A percentile compares a stretch with the other conserved stretches of the same genome.
These are phyloP conservation scores for Psilocybe cubensis DNA, from an alignment of 768 basidiomycete genomes.

Conservation along the genomic window DNA sequence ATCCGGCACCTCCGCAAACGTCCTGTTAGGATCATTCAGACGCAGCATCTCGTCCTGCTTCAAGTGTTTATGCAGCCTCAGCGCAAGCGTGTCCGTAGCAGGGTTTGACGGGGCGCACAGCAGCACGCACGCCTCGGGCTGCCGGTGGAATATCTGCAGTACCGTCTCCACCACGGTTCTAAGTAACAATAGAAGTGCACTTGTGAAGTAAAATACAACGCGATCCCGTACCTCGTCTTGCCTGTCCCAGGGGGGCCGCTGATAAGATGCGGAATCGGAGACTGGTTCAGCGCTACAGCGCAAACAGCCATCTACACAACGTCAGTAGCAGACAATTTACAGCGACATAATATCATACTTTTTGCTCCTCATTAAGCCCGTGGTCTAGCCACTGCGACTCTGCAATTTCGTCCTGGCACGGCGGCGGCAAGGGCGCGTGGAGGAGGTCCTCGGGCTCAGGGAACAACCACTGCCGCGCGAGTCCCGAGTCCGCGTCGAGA, in stretches of 20 bases:
- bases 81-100: slow-evolving; percentile 51
- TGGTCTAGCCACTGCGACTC: slow-evolving; percentile 45
- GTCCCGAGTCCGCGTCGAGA: slow-evolving; percentile 18
- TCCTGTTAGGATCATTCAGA: slow-evolving; percentile 51
- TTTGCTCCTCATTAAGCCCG: slow-evolving; percentile 52
- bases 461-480: slow-evolving; percentile 49
- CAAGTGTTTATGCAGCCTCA: slow-evolving; percentile 40
- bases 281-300: slow-evolving; percentile 45
- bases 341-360: slow-evolving; percentile 29
- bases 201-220: neutral
- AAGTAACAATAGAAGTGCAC: neutral
- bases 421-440: slow-evolving; percentile 24
- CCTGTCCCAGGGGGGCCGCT: slow-evolving; percentile 56
- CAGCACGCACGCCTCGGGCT: slow-evolving; percentile 49
- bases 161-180: slow-evolving; percentile 55
- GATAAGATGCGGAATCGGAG: slow-evolving; percentile 51
- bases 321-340: neutral
- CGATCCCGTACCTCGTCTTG: slow-evolving; percentile 46
- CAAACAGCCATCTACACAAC: slow-evolving; percentile 42
- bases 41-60: slow-evolving; percentile 48
- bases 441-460: slow-evolving; percentile 38
- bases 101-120: slow-evolving; percentile 56
- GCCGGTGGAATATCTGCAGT: slow-evolving; percentile 49
- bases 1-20: slow-evolving; percentile 52
- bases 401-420: slow-evolving; percentile 23